Percentiles rank a stretch among this genome's conserved stretches.
Conservation (phyloP, 331 rosid genomes). For the Acacia concinna region DNA sequence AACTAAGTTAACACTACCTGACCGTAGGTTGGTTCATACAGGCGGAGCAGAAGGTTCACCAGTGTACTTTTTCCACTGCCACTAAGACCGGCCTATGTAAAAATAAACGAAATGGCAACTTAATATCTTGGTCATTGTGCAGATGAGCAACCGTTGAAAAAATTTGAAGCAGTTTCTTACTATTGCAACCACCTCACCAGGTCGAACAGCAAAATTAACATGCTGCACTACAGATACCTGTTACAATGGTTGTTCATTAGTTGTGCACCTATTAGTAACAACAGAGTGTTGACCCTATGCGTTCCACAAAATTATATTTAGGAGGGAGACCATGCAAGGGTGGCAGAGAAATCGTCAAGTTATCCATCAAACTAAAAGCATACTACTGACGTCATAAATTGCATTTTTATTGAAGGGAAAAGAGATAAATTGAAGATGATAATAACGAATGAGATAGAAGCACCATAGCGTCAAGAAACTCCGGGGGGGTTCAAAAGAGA, state of each 20-base stretch:
- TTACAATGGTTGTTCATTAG: conserved; percentile 35
- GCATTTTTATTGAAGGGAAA: not conserved
- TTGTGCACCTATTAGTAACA: conserved; percentile 23
- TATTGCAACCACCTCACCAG: conserved; percentile 88
- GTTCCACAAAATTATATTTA: conserved; percentile 19
- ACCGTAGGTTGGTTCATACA: conserved; percentile 90
- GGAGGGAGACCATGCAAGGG: not conserved
- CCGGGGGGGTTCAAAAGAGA: no score
- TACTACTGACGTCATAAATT: conserved; percentile 1
- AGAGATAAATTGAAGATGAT: not conserved
- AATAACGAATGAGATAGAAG: conserved; percentile 3
- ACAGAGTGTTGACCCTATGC: conserved; percentile 3
- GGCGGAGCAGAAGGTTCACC: conserved; percentile 92
- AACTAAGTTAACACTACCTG: conserved; percentile 58
- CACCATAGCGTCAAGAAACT: not conserved
- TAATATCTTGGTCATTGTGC: conserved; percentile 29
- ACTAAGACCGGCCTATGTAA: conserved; percentile 86
- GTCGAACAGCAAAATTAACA: conserved; percentile 63
- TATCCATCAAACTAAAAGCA: conserved; percentile 2
- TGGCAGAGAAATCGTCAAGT: not conserved
- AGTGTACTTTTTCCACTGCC: conserved; percentile 98
- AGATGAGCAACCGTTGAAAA: conserved; percentile 32
- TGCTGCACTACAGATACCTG: conserved; percentile 80
- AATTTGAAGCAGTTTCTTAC: conserved; percentile 53
- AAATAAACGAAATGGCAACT: conserved; percentile 30